These are phyloP conservation scores for Helianthus tuberosus DNA, from an alignment of 129 eudicot genomes.

Conservation along the genomic window DNA sequence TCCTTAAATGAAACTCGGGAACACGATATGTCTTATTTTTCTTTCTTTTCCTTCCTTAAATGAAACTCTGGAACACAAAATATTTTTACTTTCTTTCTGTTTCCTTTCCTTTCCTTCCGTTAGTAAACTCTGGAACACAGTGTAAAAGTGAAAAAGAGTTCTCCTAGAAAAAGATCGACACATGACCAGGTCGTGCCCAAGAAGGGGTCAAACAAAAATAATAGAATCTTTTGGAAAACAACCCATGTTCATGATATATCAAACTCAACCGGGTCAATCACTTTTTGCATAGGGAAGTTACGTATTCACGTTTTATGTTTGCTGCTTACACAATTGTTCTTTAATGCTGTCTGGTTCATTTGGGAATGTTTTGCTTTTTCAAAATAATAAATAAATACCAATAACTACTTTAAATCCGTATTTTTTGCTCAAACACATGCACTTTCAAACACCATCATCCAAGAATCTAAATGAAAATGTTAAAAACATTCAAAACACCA, in stretches of 20 bases:
- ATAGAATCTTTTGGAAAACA: neutral
- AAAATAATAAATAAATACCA: neutral
- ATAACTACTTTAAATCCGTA: neutral
- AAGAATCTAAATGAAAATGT: constrained; percentile 11
- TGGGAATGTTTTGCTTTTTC: neutral
- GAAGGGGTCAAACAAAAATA: neutral
- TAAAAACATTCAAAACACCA: constrained; percentile 2
- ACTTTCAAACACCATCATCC: neutral
- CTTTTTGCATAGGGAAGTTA: neutral
- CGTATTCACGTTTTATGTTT: neutral
- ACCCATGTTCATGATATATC: constrained; percentile 5
- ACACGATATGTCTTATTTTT: too few species aligned
- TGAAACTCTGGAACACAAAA: too few species aligned
- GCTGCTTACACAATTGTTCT: neutral
- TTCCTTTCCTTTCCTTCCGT: too few species aligned
- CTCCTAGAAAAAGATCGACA: neutral
- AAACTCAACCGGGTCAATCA: neutral
- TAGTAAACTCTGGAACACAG: too few species aligned
- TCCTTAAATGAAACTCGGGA: too few species aligned
- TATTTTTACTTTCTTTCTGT: too few species aligned
- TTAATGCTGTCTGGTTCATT: neutral
- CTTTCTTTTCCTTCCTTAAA: too few species aligned
- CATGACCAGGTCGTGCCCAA: constrained; percentile 1
- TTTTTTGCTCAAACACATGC: too few species aligned
- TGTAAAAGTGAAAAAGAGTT: too few species aligned